phyloP scores from a whole-genome alignment of 371 early-diverging fungal genomes.

The Lichtheimia ornata region DNA sequence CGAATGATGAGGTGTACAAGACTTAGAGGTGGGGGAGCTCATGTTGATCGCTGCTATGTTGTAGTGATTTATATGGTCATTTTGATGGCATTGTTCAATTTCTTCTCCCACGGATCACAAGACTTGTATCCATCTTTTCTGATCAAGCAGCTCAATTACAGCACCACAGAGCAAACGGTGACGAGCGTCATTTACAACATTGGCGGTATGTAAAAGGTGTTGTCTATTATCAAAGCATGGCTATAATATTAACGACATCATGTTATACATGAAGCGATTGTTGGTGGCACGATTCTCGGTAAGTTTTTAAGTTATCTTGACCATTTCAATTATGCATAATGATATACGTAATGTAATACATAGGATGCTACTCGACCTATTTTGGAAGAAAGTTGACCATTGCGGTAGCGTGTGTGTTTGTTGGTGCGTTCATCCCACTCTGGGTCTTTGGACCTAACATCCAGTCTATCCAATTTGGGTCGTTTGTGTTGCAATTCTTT shows the following conservation, averaged over 20 bases:
- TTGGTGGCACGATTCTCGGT: neutral
- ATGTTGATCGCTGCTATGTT: neutral
- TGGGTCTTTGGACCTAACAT: slow-evolving; percentile 61
- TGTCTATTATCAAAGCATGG: slow-evolving; percentile 32
- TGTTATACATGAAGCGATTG: neutral
- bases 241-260: neutral
- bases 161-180: slow-evolving; percentile 51
- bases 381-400: slow-evolving; percentile 64
- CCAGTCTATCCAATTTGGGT: slow-evolving; percentile 52
- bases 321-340: no score
- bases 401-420: slow-evolving; percentile 45
- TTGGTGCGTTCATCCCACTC: slow-evolving; percentile 66
- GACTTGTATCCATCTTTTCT: slow-evolving; percentile 77
- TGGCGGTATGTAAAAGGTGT: slow-evolving; percentile 61
- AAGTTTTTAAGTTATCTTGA: no score
- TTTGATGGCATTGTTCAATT: slow-evolving; percentile 67
- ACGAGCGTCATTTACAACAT: slow-evolving; percentile 63
- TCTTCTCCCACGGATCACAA: slow-evolving; percentile 71
- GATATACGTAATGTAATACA: neutral
- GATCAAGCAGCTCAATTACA: slow-evolving; percentile 55
- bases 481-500: slow-evolving; percentile 66
- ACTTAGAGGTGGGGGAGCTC: neutral
- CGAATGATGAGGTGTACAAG: no score
- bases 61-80: slow-evolving; percentile 58
- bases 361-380: slow-evolving; percentile 68